These are phyloP conservation scores for Lasiosphaeria ovina DNA, from an alignment of 495 filamentous ascomycete genomes.

Conservation along the genomic window DNA sequence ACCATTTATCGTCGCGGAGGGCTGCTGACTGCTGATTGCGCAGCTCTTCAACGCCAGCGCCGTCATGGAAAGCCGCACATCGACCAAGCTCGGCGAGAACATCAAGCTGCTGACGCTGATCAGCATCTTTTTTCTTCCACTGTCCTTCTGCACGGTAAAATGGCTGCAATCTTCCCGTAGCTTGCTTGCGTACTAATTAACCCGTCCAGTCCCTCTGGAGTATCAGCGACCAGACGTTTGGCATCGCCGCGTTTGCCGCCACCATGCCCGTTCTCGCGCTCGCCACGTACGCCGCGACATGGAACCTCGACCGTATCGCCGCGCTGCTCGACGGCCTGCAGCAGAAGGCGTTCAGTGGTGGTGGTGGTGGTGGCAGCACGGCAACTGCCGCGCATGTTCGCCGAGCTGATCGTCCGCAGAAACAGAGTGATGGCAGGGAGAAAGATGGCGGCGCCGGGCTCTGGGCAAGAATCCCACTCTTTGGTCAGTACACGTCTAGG, in stretches of 20 bases:
- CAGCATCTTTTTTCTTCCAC: slow-evolving; percentile 38
- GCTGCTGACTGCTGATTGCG: neutral
- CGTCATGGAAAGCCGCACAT: slow-evolving; percentile 36
- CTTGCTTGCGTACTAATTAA: neutral
- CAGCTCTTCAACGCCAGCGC: slow-evolving; percentile 25
- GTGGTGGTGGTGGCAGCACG: no score
- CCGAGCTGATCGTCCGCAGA: no score
- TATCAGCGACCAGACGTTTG: slow-evolving; percentile 15
- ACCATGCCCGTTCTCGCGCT: slow-evolving; percentile 8
- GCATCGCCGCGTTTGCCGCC: neutral
- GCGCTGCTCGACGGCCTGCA: neutral
- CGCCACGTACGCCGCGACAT: slow-evolving; percentile 7
- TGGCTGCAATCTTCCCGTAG: neutral
- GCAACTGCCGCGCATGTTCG: no score
- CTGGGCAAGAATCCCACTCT: no score
- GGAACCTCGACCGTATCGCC: slow-evolving; percentile 17
- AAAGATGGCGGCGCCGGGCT: no score
- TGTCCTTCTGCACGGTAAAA: slow-evolving; percentile 30
- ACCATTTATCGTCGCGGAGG: neutral
- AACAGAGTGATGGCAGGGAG: no score
- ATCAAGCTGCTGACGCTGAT: slow-evolving; percentile 38
- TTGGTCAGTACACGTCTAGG: no score
- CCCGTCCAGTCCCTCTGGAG: slow-evolving; percentile 16
- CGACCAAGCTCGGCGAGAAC: slow-evolving; percentile 36
- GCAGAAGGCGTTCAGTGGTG: neutral